A percentile compares a stretch with the other conserved stretches of the same genome.
phyloP scores from a whole-genome alignment of 106 monocot genomes.

The Triglochin maritima region DNA sequence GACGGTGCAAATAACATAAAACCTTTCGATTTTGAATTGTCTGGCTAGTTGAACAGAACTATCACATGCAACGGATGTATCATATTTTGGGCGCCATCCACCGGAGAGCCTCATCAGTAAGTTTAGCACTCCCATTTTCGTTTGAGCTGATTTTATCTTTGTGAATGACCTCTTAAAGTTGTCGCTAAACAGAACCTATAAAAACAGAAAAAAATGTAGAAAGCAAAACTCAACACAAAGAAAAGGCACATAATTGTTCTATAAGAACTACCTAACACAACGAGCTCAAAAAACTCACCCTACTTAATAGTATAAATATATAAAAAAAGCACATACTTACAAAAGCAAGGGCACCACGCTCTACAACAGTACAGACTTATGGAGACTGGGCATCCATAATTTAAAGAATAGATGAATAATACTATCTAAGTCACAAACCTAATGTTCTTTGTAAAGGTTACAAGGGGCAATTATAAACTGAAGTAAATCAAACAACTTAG shows the following conservation, averaged over 20 bases:
- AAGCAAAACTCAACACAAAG: not conserved
- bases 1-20: slow-evolving; percentile 37
- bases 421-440: too few relatives aligned
- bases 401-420: too few relatives aligned
- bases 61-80: not conserved
- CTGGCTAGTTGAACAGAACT: slow-evolving; percentile 19
- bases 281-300: too few relatives aligned
- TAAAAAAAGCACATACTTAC: too few relatives aligned
- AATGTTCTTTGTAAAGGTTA: too few relatives aligned
- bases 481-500: too few relatives aligned
- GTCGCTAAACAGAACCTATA: slow-evolving; percentile 45
- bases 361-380: too few relatives aligned
- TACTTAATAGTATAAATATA: too few relatives aligned
- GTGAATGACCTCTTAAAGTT: slow-evolving; percentile 37
- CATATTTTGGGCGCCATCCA: slow-evolving; percentile 35
- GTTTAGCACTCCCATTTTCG: slow-evolving; percentile 21
- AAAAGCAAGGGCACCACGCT: too few relatives aligned
- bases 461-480: too few relatives aligned
- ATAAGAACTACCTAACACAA: too few relatives aligned
- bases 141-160: slow-evolving; percentile 15
- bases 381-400: too few relatives aligned
- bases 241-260: not conserved
- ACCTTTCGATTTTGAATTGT: slow-evolving; percentile 22
- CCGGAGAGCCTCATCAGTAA: slow-evolving; percentile 28
- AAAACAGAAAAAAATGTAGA: not conserved